phyloP scores from a whole-genome alignment of 1,284 basidiomycete genomes.

The Irpex sp. region DNA sequence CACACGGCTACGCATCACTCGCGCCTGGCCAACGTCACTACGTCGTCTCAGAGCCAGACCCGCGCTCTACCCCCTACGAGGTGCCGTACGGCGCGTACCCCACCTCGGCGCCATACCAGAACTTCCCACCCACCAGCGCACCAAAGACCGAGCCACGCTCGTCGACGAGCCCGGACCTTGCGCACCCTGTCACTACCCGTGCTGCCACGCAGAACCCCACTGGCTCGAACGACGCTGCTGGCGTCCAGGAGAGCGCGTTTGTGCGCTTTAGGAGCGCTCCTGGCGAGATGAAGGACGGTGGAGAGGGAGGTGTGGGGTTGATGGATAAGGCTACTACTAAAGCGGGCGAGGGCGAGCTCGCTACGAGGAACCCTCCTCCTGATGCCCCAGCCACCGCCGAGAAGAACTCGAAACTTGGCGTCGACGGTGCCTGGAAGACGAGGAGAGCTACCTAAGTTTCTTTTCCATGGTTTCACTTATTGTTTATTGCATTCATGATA shows the following conservation, averaged over 20 bases:
- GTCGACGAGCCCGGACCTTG: conserved; percentile 39
- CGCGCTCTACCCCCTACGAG: conserved; percentile 50
- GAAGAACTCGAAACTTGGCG: conserved; percentile 41
- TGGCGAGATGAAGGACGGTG: conserved; percentile 41
- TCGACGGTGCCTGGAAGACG: conserved; percentile 43
- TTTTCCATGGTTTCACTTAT: not conserved
- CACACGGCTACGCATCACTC: conserved; percentile 43
- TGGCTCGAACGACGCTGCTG: conserved; percentile 20
- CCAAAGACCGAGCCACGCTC: conserved; percentile 31
- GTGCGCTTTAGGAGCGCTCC: conserved; percentile 39
- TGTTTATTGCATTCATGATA: conserved; percentile 7
- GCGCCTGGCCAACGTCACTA: conserved; percentile 51
- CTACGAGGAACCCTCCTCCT: conserved; percentile 43
- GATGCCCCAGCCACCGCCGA: conserved; percentile 36
- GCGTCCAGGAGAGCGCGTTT: conserved; percentile 44
- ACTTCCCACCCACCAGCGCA: conserved; percentile 37
- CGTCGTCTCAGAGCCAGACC: conserved; percentile 65
- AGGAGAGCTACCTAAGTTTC: conserved; percentile 26
- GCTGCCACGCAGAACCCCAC: conserved; percentile 36
- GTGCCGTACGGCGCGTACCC: conserved; percentile 70
- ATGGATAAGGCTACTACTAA: conserved; percentile 30
- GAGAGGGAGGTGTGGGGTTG: conserved; percentile 42
- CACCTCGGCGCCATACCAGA: conserved; percentile 48
- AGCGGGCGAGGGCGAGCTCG: conserved; percentile 32
- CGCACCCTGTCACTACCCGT: conserved; percentile 42